Conservation (phyloP, 805 yeast genomes). For the Saccharomycopsis capsularis region DNA sequence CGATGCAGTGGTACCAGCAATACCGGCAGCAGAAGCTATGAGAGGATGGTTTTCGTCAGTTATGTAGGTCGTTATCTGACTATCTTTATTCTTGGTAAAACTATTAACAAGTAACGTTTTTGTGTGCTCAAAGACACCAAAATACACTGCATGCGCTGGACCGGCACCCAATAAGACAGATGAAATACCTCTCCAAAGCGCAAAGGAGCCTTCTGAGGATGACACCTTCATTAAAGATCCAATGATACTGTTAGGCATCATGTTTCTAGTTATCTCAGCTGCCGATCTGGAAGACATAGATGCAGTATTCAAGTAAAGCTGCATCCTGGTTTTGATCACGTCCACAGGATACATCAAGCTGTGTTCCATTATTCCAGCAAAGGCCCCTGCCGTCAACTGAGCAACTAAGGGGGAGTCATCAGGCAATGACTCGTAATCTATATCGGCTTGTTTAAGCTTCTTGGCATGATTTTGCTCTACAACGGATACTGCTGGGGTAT, state of each 20-base stretch:
- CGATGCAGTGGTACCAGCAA: slow-evolving; percentile 84
- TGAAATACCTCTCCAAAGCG: slow-evolving; percentile 90
- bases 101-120: slow-evolving; percentile 44
- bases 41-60: slow-evolving; percentile 69
- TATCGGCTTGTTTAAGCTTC: not conserved
- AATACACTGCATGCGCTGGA: slow-evolving; percentile 96
- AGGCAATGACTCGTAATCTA: slow-evolving; percentile 88
- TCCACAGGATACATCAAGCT: slow-evolving; percentile 95
- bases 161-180: slow-evolving; percentile 97
- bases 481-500: too few species aligned
- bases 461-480: too few species aligned
- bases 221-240: slow-evolving; percentile 66
- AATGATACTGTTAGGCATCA: slow-evolving; percentile 36
- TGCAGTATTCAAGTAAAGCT: slow-evolving; percentile 35
- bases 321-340: slow-evolving; percentile 95
- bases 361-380: slow-evolving; percentile 99
- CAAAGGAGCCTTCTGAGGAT: slow-evolving; percentile 80
- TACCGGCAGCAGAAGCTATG: slow-evolving; percentile 82
- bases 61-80: slow-evolving; percentile 24
- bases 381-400: slow-evolving; percentile 88
- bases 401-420: slow-evolving; percentile 75
- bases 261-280: slow-evolving; percentile 23
- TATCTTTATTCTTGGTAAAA: not conserved
- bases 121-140: slow-evolving; percentile 84
- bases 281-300: slow-evolving; percentile 22